These are phyloP conservation scores for Elsinoe perseae DNA, from an alignment of 2,329 filamentous ascomycete genomes.

Conservation along the genomic window DNA sequence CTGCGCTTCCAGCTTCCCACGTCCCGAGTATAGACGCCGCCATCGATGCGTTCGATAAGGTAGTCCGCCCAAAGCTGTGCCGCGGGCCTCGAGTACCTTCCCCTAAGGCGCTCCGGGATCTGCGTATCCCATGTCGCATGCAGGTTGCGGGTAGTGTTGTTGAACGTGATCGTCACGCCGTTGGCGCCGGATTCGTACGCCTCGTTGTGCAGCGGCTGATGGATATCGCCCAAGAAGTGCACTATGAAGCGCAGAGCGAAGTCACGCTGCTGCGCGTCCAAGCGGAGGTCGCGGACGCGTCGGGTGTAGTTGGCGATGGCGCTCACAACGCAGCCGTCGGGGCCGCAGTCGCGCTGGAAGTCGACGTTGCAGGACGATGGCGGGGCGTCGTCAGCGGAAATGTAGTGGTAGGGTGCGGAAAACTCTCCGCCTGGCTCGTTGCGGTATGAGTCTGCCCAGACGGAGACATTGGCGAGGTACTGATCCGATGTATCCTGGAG, in stretches of 20 bases:
- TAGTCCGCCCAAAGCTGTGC: slow-evolving; percentile 34
- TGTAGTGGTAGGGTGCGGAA: slow-evolving; percentile 43
- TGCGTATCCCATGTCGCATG: slow-evolving; percentile 40
- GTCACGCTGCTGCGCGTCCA: slow-evolving; percentile 31
- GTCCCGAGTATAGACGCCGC: slow-evolving; percentile 31
- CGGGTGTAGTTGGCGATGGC: slow-evolving; percentile 48
- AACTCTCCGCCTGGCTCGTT: slow-evolving; percentile 42
- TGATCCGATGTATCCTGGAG: slow-evolving; percentile 37
- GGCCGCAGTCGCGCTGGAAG: slow-evolving; percentile 45
- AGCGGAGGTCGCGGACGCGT: slow-evolving; percentile 28
- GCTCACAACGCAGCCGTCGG: slow-evolving; percentile 44
- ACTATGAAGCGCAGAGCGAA: slow-evolving; percentile 45
- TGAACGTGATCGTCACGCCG: slow-evolving; percentile 38
- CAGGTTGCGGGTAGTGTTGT: slow-evolving; percentile 35
- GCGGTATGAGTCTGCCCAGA: slow-evolving; percentile 48
- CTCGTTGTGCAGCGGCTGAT: slow-evolving; percentile 60
- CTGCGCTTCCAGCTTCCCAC: slow-evolving; percentile 31
- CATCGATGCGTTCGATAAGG: slow-evolving; percentile 33
- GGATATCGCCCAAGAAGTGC: slow-evolving; percentile 61
- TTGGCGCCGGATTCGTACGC: slow-evolving; percentile 39
- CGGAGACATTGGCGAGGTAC: slow-evolving; percentile 47
- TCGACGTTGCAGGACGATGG: slow-evolving; percentile 43
- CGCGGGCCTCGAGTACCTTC: slow-evolving; percentile 33
- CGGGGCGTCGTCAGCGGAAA: slow-evolving; percentile 43
- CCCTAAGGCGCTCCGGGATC: slow-evolving; percentile 37